phyloP scores from a whole-genome alignment of 2,329 filamentous ascomycete species.

The Orbilia brochopaga region DNA sequence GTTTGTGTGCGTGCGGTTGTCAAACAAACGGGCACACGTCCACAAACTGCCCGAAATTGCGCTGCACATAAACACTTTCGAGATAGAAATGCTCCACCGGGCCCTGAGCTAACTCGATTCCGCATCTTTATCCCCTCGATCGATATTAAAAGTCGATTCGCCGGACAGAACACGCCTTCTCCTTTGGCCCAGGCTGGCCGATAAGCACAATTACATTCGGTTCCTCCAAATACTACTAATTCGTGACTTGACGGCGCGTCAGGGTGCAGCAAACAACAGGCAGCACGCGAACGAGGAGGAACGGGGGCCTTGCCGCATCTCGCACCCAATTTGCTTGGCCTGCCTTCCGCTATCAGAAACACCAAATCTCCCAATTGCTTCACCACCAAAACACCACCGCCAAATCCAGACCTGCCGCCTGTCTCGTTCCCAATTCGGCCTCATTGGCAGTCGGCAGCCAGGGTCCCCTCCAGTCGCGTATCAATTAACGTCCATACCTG shows the following conservation, averaged over 20 bases:
- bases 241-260: too few relatives aligned
- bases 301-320: too few relatives aligned
- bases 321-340: too few relatives aligned
- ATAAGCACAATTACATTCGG: neutral
- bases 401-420: neutral
- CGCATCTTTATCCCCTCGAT: too few relatives aligned
- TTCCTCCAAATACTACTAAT: too few relatives aligned
- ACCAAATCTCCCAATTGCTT: neutral
- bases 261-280: too few relatives aligned
- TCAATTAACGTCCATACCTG: too few relatives aligned
- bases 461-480: slow-evolving; percentile 20
- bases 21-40: slow-evolving; percentile 42
- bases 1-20: slow-evolving; percentile 36
- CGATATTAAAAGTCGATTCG: too few relatives aligned
- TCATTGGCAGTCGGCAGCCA: neutral
- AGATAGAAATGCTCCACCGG: neutral
- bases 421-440: neutral
- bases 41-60: slow-evolving; percentile 46
- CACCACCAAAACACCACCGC: neutral
- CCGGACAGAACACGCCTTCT: neutral
- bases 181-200: neutral
- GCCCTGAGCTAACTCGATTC: neutral
- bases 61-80: neutral
- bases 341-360: neutral
- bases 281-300: neutral